Conservation (phyloP, 106 monocot genomes). For the Dioscorea alata region DNA sequence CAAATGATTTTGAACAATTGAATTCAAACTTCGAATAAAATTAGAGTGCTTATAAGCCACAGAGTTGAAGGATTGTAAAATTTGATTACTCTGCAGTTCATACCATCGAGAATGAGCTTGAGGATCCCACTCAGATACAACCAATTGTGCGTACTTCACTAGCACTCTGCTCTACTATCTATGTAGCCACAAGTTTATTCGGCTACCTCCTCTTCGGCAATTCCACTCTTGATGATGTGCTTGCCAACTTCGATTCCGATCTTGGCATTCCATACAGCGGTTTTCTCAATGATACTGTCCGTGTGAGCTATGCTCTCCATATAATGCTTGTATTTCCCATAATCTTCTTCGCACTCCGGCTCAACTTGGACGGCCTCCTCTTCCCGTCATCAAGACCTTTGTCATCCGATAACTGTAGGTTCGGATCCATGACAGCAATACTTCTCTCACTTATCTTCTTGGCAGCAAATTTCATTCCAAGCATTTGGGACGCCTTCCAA, state of each 20-base stretch:
- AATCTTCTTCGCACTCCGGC: constrained; percentile 68
- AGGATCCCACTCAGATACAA: constrained; percentile 63
- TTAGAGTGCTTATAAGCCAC: no score
- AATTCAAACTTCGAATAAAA: no score
- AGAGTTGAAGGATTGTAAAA: no score
- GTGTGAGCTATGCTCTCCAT: constrained; percentile 79
- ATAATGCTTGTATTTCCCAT: constrained; percentile 97
- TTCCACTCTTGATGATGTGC: constrained; percentile 82
- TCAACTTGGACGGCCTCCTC: constrained; percentile 84
- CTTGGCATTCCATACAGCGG: constrained; percentile 80
- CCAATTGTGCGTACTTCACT: constrained; percentile 75
- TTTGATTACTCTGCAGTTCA: constrained; percentile 65
- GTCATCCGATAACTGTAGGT: constrained; percentile 57
- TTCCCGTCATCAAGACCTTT: constrained; percentile 52
- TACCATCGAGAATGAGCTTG: constrained; percentile 78
- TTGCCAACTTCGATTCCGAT: constrained; percentile 79
- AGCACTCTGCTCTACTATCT: constrained; percentile 68
- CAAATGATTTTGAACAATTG: no score
- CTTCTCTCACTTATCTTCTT: constrained; percentile 52
- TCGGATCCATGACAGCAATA: constrained; percentile 30
- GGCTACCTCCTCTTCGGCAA: constrained; percentile 89
- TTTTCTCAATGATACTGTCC: constrained; percentile 55
- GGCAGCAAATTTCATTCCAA: constrained; percentile 80
- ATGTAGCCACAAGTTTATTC: constrained; percentile 85
- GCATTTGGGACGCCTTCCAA: constrained; percentile 97